phyloP scores from a whole-genome alignment of 352 stramenopile genomes.

The Pythium sukuiense region DNA sequence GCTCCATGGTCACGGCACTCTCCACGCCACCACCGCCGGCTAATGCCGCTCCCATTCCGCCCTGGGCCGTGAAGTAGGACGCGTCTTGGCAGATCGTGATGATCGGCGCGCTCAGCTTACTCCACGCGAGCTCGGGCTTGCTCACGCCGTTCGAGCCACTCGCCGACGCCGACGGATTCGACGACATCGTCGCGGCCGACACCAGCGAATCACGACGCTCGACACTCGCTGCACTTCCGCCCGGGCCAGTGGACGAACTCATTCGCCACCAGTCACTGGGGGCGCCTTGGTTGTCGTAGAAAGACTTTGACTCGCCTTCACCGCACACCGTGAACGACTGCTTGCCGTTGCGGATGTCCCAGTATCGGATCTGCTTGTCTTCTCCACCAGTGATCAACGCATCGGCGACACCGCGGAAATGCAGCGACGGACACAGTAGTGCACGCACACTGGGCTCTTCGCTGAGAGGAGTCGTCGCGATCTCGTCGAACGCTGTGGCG shows the following conservation, averaged over 20 bases:
- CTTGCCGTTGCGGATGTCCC: slow-evolving; percentile 94
- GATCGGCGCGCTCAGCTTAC: slow-evolving; percentile 76
- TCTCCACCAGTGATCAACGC: slow-evolving; percentile 93
- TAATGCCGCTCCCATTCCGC: slow-evolving; percentile 43
- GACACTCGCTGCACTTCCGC: slow-evolving; percentile 25
- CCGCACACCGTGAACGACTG: slow-evolving; percentile 94
- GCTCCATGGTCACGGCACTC: slow-evolving; percentile 79
- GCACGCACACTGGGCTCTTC: slow-evolving; percentile 84
- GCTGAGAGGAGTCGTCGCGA: slow-evolving; percentile 65
- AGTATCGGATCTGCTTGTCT: slow-evolving; percentile 96
- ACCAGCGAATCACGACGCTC: slow-evolving; percentile 28
- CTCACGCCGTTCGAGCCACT: slow-evolving; percentile 38
- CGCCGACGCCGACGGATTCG: background rate
- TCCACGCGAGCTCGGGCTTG: slow-evolving; percentile 88
- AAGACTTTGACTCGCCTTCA: slow-evolving; percentile 79
- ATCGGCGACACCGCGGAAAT: slow-evolving; percentile 79
- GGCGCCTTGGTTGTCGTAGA: slow-evolving; percentile 84
- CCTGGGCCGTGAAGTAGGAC: slow-evolving; percentile 59
- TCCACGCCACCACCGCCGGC: slow-evolving; percentile 60
- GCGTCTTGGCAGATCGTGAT: slow-evolving; percentile 87
- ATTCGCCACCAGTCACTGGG: slow-evolving; percentile 85
- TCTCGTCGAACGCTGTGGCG: slow-evolving; percentile 80
- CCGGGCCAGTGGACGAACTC: slow-evolving; percentile 45
- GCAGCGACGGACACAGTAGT: slow-evolving; percentile 87
- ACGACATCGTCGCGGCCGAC: slow-evolving; percentile 35